Base-by-base conservation (phyloP, 345 rosid genomes). In the Brassica cretica region DNA sequence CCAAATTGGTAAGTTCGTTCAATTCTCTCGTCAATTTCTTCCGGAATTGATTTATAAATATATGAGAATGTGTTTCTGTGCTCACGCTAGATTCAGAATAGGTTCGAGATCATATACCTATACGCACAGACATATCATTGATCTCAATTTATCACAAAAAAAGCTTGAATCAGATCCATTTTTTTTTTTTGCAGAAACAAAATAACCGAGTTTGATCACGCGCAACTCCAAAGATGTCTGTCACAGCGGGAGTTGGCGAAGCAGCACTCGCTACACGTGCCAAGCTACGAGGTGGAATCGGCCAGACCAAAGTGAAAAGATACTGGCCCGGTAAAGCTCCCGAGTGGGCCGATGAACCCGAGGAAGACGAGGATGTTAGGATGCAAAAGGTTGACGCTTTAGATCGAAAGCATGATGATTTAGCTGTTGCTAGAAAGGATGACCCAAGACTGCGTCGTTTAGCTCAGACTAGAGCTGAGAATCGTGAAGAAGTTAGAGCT, bases 321-420 rank as follows among this genome's bases (percentile, higher is more conserved):
- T 90, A 90, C 56, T 90, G 93, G 91, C 91, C 91, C 21, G 93
- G 91, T 14, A 87, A 88, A 82, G 95, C 89, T 4, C 95, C 95
- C 0, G 90, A 90, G 49, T 87, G 93, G 93, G 93, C 88, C 1
- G 93, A 86, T 14, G 95, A 88, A 18, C 83, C 73, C 0, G 90
- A 87, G 19, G 91, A 90, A 77, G 95, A 90, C 68, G 88, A 75
- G 4, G 89, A 88, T 78, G 84, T 88, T 71, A 84, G 74, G 84
- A 87, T 82, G 86, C 80, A 86, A 0, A 85, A 85, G 68, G 74
- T 79, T 1, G 86, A 72, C 63, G 85, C 82, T 62, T 65, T 88
- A 69, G 92, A 88, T 76, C 85, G 84, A 82, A 78, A 78, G 32
- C 81, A 81, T 3, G 90, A 81, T 3, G 86, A 77, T 74, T 44